phyloP scores from a whole-genome alignment of 2,329 filamentous ascomycete genomes.

The Stachybotrys chartarum region DNA sequence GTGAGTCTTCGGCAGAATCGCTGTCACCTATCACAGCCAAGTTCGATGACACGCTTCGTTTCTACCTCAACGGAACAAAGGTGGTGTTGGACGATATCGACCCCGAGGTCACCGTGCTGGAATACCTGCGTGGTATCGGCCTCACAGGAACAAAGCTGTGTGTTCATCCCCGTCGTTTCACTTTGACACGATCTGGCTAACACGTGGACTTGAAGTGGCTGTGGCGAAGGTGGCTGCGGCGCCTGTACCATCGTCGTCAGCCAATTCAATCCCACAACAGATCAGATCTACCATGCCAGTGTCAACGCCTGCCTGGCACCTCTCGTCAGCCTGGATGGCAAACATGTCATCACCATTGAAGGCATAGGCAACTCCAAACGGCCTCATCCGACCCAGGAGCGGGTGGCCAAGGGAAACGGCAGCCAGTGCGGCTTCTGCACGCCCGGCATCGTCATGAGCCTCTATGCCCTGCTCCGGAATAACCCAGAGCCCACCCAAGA shows the following conservation, averaged over 20 bases:
- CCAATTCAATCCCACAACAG: conserved; percentile 87
- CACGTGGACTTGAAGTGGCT: conserved; percentile 48
- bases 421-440: conserved; percentile 95
- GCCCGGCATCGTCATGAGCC: conserved; percentile 94
- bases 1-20: conserved; percentile 24
- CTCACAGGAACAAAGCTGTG: conserved; percentile 89
- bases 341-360: conserved; percentile 96
- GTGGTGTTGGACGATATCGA: conserved; percentile 81
- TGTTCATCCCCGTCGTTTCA: conserved; percentile 10
- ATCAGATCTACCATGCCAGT: conserved; percentile 89
- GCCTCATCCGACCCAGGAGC: conserved; percentile 85
- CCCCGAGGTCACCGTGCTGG: conserved; percentile 83
- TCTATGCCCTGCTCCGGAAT: conserved; percentile 89
- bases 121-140: conserved; percentile 88
- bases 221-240: conserved; percentile 92
- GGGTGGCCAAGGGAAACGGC: conserved; percentile 84
- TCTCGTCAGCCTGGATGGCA: conserved; percentile 87
- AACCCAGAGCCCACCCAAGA: conserved; percentile 69
- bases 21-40: conserved; percentile 53
- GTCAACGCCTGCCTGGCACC: conserved; percentile 95
- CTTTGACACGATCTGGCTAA: conserved; percentile 2
- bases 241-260: conserved; percentile 94
- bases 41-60: conserved; percentile 83
- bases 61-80: conserved; percentile 91
- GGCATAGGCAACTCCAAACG: conserved; percentile 84